These are phyloP conservation scores for Meyerozyma athensensis DNA, from an alignment of 1,139 yeast genomes.

Conservation along the genomic window DNA sequence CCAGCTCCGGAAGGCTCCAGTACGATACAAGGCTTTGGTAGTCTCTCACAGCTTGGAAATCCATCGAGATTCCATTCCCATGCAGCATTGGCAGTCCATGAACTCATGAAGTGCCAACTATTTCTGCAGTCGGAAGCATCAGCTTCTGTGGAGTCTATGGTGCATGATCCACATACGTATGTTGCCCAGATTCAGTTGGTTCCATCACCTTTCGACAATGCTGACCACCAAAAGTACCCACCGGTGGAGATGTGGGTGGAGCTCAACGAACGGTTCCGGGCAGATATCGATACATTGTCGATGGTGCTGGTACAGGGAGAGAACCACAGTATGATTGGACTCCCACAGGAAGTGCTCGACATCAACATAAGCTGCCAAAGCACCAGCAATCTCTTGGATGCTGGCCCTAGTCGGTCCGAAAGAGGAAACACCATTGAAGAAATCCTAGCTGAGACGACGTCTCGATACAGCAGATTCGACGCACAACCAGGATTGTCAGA, in stretches of 20 bases:
- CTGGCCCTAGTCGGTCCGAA: constrained; percentile 4
- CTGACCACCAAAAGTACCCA: constrained; percentile 32
- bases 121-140: constrained; percentile 9
- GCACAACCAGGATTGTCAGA: constrained; percentile 45
- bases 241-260: constrained; percentile 54
- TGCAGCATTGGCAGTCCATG: constrained; percentile 37
- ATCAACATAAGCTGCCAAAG: constrained; percentile 41
- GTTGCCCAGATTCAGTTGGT: constrained; percentile 44
- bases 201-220: constrained; percentile 37
- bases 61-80: constrained; percentile 37
- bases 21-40: not conserved
- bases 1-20: constrained; percentile 13
- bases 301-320: constrained; percentile 48
- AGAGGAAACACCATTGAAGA: constrained; percentile 3
- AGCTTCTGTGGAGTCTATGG: constrained; percentile 1
- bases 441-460: constrained; percentile 15
- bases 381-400: constrained; percentile 29
- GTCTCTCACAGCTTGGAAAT: not conserved
- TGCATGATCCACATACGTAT: constrained; percentile 33
- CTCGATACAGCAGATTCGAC: constrained; percentile 25
- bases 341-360: constrained; percentile 40
- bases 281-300: constrained; percentile 37
- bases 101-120: constrained; percentile 32
- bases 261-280: constrained; percentile 32
- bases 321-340: constrained; percentile 33